Percentiles rank a stretch among this genome's conserved stretches.
phyloP scores from a whole-genome alignment of 192 early-diverging fungal genomes.

The Coemansia guatemalensis region DNA sequence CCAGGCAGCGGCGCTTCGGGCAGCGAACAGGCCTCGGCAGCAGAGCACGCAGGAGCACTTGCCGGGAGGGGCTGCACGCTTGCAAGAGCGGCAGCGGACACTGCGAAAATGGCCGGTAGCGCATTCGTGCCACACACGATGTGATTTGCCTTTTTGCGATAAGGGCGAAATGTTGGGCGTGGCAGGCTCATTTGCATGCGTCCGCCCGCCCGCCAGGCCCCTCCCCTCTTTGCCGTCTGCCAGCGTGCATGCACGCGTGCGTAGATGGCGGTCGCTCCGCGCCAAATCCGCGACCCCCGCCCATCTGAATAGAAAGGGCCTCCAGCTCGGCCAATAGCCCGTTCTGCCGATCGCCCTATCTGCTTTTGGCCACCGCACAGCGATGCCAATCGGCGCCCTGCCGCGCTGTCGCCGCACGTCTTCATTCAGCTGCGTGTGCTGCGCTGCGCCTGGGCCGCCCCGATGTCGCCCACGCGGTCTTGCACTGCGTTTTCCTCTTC shows the following conservation, averaged over 20 bases:
- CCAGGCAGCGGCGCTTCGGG: neutral
- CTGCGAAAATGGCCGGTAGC: conserved; percentile 22
- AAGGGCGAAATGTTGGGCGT: conserved; percentile 24
- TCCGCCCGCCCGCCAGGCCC: neutral
- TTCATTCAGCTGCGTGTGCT: neutral
- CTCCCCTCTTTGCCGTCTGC: conserved; percentile 4
- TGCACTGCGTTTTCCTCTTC: neutral
- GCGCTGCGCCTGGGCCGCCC: neutral
- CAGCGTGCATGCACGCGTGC: conserved; percentile 13
- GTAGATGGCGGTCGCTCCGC: conserved; percentile 5
- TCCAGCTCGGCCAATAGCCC: conserved; percentile 3
- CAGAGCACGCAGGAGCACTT: neutral
- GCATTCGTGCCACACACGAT: conserved; percentile 6
- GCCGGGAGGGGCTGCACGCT: conserved; percentile 3
- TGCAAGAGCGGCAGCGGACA: conserved; percentile 1
- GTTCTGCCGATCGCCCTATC: conserved; percentile 16
- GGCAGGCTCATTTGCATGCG: conserved; percentile 10
- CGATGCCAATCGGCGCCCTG: conserved; percentile 7
- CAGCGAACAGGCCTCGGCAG: neutral
- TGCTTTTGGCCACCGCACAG: conserved; percentile 9
- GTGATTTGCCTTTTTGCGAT: conserved; percentile 15
- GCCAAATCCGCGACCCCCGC: conserved; percentile 4
- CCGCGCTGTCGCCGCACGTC: neutral
- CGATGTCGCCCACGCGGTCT: neutral
- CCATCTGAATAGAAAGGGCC: neutral